A percentile compares a stretch with the other conserved stretches of the same genome.
Evolutionary conservation across 2,329 filamentous ascomycete genomes (phyloP).

Genomic region (Dothidotthia symphoricarpi): DNA sequence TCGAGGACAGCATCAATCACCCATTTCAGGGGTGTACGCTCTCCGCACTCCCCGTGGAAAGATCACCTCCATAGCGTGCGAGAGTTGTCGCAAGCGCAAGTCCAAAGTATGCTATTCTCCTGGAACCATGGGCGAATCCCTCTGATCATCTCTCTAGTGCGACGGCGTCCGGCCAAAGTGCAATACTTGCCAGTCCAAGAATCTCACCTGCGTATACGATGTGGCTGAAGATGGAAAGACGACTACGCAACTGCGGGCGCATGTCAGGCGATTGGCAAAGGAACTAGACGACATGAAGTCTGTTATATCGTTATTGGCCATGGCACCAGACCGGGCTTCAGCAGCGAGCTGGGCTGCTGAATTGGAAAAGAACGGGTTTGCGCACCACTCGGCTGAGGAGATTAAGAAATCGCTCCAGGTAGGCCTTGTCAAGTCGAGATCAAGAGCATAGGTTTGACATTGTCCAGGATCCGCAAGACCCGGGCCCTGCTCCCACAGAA

Average conservation of each 20-base stretch:
- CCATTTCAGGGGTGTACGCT: conserved; percentile 39
- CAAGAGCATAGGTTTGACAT: conserved; percentile 11
- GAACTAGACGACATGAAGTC: conserved; percentile 43
- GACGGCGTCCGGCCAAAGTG: conserved; percentile 41
- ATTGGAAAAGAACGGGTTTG: conserved; percentile 40
- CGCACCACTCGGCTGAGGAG: conserved; percentile 39
- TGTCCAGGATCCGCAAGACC: conserved; percentile 24
- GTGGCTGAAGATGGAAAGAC: conserved; percentile 42
- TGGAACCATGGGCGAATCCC: background rate
- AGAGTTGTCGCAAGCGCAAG: conserved; percentile 42
- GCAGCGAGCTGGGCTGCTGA: conserved; percentile 39
- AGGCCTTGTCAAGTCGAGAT: background rate
- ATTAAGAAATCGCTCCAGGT: conserved; percentile 40
- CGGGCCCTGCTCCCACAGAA: conserved; percentile 19
- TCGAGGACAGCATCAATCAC: conserved; percentile 36
- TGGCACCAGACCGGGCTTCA: conserved; percentile 36
- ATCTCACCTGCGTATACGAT: conserved; percentile 40
- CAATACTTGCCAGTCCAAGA: conserved; percentile 42
- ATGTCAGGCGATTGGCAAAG: conserved; percentile 39
- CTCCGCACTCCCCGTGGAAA: conserved; percentile 40
- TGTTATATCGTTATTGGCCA: conserved; percentile 35
- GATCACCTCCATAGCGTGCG: conserved; percentile 43
- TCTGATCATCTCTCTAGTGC: conserved; percentile 28
- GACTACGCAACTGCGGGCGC: conserved; percentile 39
- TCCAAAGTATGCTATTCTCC: conserved; percentile 31